Conservation (phyloP, 2,329 filamentous ascomycete genomes). For the Ophiostoma quercus region DNA sequence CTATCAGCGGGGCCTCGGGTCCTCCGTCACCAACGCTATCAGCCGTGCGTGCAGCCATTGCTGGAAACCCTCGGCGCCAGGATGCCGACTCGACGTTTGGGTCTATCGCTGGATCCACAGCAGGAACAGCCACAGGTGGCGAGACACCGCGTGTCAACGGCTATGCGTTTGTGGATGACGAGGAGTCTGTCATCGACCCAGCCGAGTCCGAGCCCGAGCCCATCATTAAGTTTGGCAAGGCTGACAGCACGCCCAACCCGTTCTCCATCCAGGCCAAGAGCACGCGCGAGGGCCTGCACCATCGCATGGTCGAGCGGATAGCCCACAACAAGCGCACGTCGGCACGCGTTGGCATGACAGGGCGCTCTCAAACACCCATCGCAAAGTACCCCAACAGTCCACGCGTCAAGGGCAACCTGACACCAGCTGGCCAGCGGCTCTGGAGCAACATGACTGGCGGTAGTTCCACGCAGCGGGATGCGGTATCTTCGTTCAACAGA, state of each 20-base stretch:
- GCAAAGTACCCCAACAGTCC: conserved; percentile 66
- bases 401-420: conserved; percentile 53
- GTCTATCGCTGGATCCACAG: neutral
- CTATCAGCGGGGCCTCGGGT: conserved; percentile 38
- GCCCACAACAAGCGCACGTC: conserved; percentile 64
- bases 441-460: conserved; percentile 51
- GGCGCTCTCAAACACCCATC: conserved; percentile 56
- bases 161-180: conserved; percentile 89
- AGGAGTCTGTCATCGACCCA: conserved; percentile 38
- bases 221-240: conserved; percentile 54
- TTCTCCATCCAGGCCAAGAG: conserved; percentile 74
- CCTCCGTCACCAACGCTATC: conserved; percentile 80
- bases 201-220: conserved; percentile 40
- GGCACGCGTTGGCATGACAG: conserved; percentile 54
- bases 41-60: conserved; percentile 76
- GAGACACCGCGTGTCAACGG: conserved; percentile 91
- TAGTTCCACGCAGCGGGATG: conserved; percentile 33
- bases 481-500: conserved; percentile 24
- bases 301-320: conserved; percentile 79
- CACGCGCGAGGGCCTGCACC: conserved; percentile 73
- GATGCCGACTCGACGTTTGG: conserved; percentile 54
- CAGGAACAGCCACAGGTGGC: conserved; percentile 41
- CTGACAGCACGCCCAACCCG: conserved; percentile 64
- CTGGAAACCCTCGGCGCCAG: conserved; percentile 59
- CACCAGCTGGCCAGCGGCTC: conserved; percentile 67